A percentile compares a stretch with the other conserved stretches of the same genome.
Evolutionary conservation across 805 yeast species (phyloP).

Genomic region (Starmerella potacharoeniae): DNA sequence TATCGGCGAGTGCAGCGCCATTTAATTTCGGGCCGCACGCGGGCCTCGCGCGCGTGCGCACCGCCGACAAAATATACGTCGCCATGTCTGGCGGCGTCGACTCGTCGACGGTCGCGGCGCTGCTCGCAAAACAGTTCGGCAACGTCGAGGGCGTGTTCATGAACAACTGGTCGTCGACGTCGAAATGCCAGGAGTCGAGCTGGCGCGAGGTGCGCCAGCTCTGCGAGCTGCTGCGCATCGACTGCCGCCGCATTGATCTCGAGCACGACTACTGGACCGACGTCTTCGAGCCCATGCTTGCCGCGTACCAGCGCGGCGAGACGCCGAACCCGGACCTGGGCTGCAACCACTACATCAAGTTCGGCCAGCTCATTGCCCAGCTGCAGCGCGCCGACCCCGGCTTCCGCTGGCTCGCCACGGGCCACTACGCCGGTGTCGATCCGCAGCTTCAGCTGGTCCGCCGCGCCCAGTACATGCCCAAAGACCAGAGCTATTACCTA

Average conservation of each 20-base stretch:
- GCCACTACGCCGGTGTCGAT: slow-evolving; percentile 33
- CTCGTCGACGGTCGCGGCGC: slow-evolving; percentile 75
- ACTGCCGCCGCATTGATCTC: slow-evolving; percentile 66
- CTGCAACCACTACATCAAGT: slow-evolving; percentile 77
- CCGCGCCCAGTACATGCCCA: slow-evolving; percentile 45
- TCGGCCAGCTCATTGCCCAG: slow-evolving; percentile 56
- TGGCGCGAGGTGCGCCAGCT: slow-evolving; percentile 74
- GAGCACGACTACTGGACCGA: slow-evolving; percentile 88
- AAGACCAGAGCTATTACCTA: slow-evolving; percentile 87
- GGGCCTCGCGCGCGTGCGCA: slow-evolving; percentile 6
- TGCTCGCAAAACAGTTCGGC: slow-evolving; percentile 38
- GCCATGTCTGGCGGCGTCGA: slow-evolving; percentile 98
- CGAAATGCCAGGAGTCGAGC: slow-evolving; percentile 70
- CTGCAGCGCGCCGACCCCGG: slow-evolving; percentile 13
- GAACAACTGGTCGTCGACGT: slow-evolving; percentile 68
- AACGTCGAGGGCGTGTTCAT: slow-evolving; percentile 77
- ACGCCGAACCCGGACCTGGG: slow-evolving; percentile 95
- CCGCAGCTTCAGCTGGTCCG: slow-evolving; percentile 5
- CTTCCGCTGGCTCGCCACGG: slow-evolving; percentile 77
- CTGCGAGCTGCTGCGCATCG: slow-evolving; percentile 49
- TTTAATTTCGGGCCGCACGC: slow-evolving; percentile 4
- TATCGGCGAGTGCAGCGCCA: no score
- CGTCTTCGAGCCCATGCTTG: slow-evolving; percentile 88
- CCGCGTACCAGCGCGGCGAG: slow-evolving; percentile 52
- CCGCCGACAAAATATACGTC: slow-evolving; percentile 52